These are phyloP conservation scores for Xylaria sp. DNA, from an alignment of 2,329 filamentous ascomycete species.

Conservation along the genomic window DNA sequence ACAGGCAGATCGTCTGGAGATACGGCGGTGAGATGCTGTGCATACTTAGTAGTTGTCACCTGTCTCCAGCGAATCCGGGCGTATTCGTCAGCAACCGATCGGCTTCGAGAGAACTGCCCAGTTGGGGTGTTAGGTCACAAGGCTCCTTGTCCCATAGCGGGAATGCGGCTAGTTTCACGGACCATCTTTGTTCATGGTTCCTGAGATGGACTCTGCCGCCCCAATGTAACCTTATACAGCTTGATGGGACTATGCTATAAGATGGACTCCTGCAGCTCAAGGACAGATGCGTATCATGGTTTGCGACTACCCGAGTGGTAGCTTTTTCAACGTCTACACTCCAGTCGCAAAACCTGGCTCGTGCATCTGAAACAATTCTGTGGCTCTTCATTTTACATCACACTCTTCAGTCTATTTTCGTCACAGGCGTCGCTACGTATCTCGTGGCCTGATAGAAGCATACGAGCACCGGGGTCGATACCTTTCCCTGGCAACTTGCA, in stretches of 20 bases:
- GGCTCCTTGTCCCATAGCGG: conserved; percentile 15
- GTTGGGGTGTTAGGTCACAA: conserved; percentile 19
- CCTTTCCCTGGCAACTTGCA: conserved; percentile 25
- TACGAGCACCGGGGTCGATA: conserved; percentile 14
- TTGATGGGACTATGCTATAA: conserved; percentile 38
- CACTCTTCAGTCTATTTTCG: conserved; percentile 33
- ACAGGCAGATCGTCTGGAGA: conserved; percentile 7
- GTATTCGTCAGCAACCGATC: conserved; percentile 3
- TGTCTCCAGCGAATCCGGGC: neutral
- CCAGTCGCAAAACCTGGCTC: conserved; percentile 25
- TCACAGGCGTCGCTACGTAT: conserved; percentile 17
- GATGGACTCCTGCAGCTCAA: conserved; percentile 36
- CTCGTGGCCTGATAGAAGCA: conserved; percentile 13
- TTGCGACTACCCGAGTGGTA: conserved; percentile 37
- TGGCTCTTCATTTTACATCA: conserved; percentile 26
- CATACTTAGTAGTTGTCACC: conserved; percentile 9
- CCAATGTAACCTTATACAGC: conserved; percentile 41
- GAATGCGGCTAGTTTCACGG: conserved; percentile 38
- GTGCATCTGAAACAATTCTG: conserved; percentile 37
- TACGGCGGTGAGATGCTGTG: conserved; percentile 11
- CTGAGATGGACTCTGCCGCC: conserved; percentile 36
- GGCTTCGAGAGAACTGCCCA: conserved; percentile 27
- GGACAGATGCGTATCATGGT: conserved; percentile 29
- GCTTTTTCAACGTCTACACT: conserved; percentile 23
- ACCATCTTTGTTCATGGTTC: conserved; percentile 35